These are phyloP conservation scores for Trypanosoma melophagium DNA, from an alignment of 208 protist species.

Conservation along the genomic window DNA sequence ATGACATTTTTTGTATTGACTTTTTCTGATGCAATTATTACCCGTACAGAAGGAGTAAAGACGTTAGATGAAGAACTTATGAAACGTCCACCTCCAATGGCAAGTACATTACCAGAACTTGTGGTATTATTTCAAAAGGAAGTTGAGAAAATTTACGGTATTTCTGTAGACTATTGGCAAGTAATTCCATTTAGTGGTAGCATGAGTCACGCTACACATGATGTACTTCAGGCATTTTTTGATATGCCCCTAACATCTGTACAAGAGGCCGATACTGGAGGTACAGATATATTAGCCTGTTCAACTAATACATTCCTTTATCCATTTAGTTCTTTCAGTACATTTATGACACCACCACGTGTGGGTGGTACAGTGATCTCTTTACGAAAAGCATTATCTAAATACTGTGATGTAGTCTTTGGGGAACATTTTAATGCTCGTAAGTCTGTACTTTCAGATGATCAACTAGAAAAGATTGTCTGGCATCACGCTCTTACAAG, in stretches of 20 bases:
- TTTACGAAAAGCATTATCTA: constrained; percentile 10
- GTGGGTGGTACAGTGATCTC: neutral
- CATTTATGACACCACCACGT: neutral
- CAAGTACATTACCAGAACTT: constrained; percentile 24
- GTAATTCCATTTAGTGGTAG: constrained; percentile 52
- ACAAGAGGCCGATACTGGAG: neutral
- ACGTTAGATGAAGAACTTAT: constrained; percentile 11
- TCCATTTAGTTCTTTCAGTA: neutral
- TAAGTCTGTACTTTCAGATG: neutral
- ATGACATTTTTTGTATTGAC: constrained; percentile 51
- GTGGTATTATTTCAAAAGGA: constrained; percentile 34
- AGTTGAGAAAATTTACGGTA: constrained; percentile 39
- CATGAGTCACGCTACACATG: constrained; percentile 30
- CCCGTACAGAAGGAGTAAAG: constrained; percentile 9
- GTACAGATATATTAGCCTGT: neutral
- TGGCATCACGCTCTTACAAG: constrained; percentile 42
- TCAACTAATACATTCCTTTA: neutral
- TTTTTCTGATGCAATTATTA: constrained; percentile 28
- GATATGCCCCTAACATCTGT: neutral
- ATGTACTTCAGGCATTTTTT: constrained; percentile 13
- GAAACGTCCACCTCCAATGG: constrained; percentile 30
- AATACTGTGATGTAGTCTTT: constrained; percentile 35
- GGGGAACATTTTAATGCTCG: constrained; percentile 27
- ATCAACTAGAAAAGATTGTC: constrained; percentile 26
- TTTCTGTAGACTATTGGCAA: constrained; percentile 57